These are phyloP conservation scores for Bipolaris gigantea DNA, from an alignment of 2,329 filamentous ascomycete genomes.

Conservation along the genomic window DNA sequence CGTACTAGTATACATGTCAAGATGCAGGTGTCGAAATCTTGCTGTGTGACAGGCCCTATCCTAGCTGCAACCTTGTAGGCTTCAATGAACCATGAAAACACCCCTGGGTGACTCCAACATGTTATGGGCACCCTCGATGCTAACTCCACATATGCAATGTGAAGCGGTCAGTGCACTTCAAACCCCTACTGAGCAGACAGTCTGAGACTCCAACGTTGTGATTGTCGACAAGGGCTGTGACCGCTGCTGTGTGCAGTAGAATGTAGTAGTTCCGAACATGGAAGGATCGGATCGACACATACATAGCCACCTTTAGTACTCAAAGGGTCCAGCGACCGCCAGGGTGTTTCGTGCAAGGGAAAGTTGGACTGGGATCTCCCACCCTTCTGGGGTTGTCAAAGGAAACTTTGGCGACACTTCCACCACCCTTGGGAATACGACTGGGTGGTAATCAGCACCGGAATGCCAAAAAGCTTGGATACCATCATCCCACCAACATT, in stretches of 20 bases:
- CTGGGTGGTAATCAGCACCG: not conserved
- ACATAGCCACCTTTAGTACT: not conserved
- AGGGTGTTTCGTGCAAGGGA: not conserved
- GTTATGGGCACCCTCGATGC: not conserved
- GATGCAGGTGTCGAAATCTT: not conserved
- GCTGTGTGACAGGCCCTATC: not conserved
- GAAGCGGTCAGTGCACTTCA: not conserved
- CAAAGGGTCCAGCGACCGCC: too few relatives aligned
- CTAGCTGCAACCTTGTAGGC: not conserved
- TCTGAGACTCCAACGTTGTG: not conserved
- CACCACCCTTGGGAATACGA: not conserved
- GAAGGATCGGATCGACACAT: not conserved
- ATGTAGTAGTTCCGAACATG: not conserved
- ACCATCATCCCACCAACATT: not conserved
- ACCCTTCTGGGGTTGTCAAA: not conserved
- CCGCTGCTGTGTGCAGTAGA: not conserved
- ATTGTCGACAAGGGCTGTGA: constrained; percentile 1
- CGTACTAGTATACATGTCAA: not conserved
- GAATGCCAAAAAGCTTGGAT: not conserved
- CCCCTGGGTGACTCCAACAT: constrained; percentile 3
- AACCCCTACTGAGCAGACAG: not conserved
- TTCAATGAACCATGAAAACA: not conserved
- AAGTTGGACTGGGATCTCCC: not conserved
- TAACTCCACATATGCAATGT: not conserved
- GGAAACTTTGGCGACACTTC: not conserved